phyloP scores from a whole-genome alignment of 2,329 filamentous ascomycete species.

The Incumbomyces lentus region DNA sequence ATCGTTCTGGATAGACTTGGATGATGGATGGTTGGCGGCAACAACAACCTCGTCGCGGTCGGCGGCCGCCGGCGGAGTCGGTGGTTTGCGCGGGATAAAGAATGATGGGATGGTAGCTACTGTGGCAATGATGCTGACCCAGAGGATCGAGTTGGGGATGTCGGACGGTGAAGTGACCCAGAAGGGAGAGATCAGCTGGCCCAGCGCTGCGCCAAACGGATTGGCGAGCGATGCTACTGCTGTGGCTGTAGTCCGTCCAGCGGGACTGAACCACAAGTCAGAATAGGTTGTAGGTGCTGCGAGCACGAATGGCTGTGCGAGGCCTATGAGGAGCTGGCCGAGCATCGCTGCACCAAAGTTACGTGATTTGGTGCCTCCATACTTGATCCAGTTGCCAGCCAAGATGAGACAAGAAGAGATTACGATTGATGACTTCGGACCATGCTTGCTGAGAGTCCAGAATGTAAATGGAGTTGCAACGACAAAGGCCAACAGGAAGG shows the following conservation, averaged over 20 bases:
- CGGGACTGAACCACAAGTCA: constrained; percentile 85
- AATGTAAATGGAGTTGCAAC: constrained; percentile 63
- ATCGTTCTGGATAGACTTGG: constrained; percentile 43
- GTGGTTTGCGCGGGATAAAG: constrained; percentile 67
- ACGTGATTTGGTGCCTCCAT: constrained; percentile 52
- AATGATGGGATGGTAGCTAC: constrained; percentile 63
- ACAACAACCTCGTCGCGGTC: constrained; percentile 30
- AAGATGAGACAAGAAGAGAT: constrained; percentile 62
- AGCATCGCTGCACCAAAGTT: constrained; percentile 72
- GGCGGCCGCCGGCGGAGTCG: constrained; percentile 58
- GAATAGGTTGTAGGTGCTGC: constrained; percentile 83
- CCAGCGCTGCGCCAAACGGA: constrained; percentile 78
- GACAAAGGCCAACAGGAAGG: constrained; percentile 76
- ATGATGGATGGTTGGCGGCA: constrained; percentile 39
- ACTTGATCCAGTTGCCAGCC: constrained; percentile 83
- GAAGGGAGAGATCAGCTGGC: constrained; percentile 74
- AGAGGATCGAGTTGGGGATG: constrained; percentile 73
- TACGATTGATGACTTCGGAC: constrained; percentile 58
- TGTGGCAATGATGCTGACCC: constrained; percentile 69
- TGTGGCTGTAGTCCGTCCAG: constrained; percentile 75
- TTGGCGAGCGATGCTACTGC: constrained; percentile 78
- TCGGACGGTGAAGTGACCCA: constrained; percentile 55
- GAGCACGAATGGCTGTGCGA: constrained; percentile 86
- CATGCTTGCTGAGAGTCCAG: constrained; percentile 63
- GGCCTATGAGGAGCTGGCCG: constrained; percentile 79